Evolutionary conservation across 768 basidiomycete species (phyloP), one percentile per base, ranked within the genome.

Genomic region (Lentinus brumalis): DNA sequence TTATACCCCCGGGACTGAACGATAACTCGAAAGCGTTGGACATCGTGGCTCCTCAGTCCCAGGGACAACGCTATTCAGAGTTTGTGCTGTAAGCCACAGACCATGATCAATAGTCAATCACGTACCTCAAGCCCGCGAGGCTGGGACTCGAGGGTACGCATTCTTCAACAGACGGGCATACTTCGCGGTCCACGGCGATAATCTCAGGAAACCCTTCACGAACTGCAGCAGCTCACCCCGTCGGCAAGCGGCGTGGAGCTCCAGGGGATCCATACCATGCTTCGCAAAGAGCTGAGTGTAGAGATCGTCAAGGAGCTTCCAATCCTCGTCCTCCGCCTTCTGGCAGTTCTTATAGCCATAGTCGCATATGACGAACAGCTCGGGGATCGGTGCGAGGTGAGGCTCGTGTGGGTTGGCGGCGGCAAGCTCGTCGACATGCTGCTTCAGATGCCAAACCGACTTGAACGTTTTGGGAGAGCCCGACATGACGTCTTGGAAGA

Each of bases 361-460:
- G 64, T 79, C 76, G 21, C 57, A 67, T 0, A 6, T 3, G 5
- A 70, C 55, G 4, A 69, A 64, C 8, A 61, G 67, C 4, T 30
- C 32, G 12, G 66, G 53, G 21, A 12, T 9, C 26, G 57, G 21
- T 26, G 21, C 21, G 21, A 26, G 21, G 21, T 26, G 44, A 12
- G 31, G 12, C 6, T 32, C 35, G 30, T 15, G 14, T 5, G 30
- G 50, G 31, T 2, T 7, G 16, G 32, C 21, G 8, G 29, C 4
- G 16, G 45, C 51, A 42, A 53, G 41, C 26, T 18, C 41, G 18
- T 53, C 57, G 45, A 71, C 60, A 52, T 69, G 71, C 50, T 71
- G 69, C 64, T 77, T 79, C 44, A 79, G 68, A 32, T 68, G 16
- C 78, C 78, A 79, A 14, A 78, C 78, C 7, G 76, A 75, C 41